Evolutionary conservation across 2,329 filamentous ascomycete species (phyloP), one percentile per base, ranked within the genome.

Genomic region (Iodosphaeria phyllophila): DNA sequence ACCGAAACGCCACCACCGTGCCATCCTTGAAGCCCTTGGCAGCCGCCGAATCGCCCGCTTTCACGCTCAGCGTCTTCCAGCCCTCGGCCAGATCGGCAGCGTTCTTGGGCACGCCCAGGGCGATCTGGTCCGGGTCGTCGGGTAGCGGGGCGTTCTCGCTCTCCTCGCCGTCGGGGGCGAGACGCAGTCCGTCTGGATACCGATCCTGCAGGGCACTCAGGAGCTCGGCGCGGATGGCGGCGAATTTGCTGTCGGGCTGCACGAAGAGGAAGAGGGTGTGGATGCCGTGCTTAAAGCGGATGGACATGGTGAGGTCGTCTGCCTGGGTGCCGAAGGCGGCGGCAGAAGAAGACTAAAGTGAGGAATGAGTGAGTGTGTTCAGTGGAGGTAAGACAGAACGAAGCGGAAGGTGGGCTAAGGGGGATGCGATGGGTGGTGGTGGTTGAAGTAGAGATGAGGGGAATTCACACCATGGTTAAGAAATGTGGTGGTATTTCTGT

Each of bases 211-310:
- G 49, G 8, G 67, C 51, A 1, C 53, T 47, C 11, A 77, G 48
- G 2, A 84, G 60, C 12, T 68, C 58, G 11, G 54, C 37, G 28
- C 68, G 68, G 30, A 77, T 51, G 2, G 54, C 47, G 10, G 55
- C 48, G 39, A 80, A 66, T 8, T 67, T 47, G 19, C 60, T 58
- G 9, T 60, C 50, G 5, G 68, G 52, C 19, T 68, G 60, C 22
- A 74, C 58, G 32, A 76, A 71, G 29, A 83, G 56, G 38, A 77
- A 66, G 34, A 82, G 57, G 4, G 74, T 83, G 37, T 71, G 64
- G 29, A 68, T 66, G 41, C 74, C 70, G 43, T 76, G 63, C 47
- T 80, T 82, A 51, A 84, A 70, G 30, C 72, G 63, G 28, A 84
- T 52, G 7, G 74, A 78, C 32, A 44, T n/a, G 30, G 44, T 37